Percentiles rank a stretch among this genome's conserved stretches.
These are phyloP conservation scores for Alternaria arbusti DNA, from an alignment of 2,329 filamentous ascomycete species.

Conservation along the genomic window DNA sequence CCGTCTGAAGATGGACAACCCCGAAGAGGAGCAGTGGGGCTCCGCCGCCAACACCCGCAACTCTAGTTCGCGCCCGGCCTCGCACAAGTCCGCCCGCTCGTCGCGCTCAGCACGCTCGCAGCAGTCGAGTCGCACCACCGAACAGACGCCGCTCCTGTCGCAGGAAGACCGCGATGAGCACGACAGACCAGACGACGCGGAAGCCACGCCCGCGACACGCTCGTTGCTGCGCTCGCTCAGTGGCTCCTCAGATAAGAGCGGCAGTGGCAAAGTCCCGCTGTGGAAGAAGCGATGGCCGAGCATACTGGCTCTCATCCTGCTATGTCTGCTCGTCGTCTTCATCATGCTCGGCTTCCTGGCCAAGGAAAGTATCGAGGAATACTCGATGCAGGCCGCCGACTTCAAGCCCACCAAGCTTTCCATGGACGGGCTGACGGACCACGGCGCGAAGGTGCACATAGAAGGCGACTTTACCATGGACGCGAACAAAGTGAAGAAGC, in stretches of 20 bases:
- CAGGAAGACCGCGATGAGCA: conserved; percentile 33
- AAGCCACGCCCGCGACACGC: conserved; percentile 41
- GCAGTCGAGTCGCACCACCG: conserved; percentile 42
- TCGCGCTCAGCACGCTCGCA: conserved; percentile 41
- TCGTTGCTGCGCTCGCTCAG: conserved; percentile 46
- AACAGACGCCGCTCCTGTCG: conserved; percentile 50
- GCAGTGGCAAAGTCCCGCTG: conserved; percentile 32
- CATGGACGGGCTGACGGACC: conserved; percentile 80
- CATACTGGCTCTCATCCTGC: conserved; percentile 71
- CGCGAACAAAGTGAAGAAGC: conserved; percentile 73
- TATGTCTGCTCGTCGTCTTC: conserved; percentile 67
- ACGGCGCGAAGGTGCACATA: conserved; percentile 79
- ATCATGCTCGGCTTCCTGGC: conserved; percentile 87
- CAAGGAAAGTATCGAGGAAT: conserved; percentile 81
- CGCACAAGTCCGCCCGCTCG: conserved; percentile 45
- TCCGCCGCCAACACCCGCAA: conserved; percentile 37
- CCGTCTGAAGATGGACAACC: conserved; percentile 14
- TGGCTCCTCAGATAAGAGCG: conserved; percentile 22
- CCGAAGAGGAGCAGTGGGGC: conserved; percentile 45
- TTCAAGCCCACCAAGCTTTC: conserved; percentile 84
- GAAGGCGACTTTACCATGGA: conserved; percentile 85
- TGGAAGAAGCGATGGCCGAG: conserved; percentile 74
- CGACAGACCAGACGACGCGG: conserved; percentile 26
- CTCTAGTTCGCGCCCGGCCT: conserved; percentile 46
- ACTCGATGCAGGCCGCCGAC: conserved; percentile 81